These are phyloP conservation scores for Ceraceosorus guamensis DNA, from an alignment of 1,284 basidiomycete genomes.

Conservation along the genomic window DNA sequence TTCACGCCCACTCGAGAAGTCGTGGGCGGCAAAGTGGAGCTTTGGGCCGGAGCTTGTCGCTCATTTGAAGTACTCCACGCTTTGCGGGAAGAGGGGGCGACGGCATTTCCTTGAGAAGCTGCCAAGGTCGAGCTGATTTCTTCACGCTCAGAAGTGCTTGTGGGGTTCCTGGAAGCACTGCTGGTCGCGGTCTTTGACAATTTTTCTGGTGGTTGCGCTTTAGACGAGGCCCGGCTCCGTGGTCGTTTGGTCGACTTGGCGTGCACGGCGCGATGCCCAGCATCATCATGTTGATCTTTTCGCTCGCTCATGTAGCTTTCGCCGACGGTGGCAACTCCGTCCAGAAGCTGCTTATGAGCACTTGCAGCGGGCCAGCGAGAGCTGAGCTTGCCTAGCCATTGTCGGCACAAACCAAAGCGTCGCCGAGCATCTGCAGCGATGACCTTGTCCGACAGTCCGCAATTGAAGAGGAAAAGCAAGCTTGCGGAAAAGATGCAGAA, in stretches of 20 bases:
- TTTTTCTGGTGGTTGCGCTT: conserved; percentile 4
- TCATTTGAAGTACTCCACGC: too few species aligned
- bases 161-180: background rate
- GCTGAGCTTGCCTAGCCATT: conserved; percentile 33
- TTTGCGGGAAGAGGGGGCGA: too few species aligned
- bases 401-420: conserved; percentile 28
- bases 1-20: too few species aligned
- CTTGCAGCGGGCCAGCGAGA: conserved; percentile 38
- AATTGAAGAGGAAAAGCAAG: conserved; percentile 39
- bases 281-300: conserved; percentile 9
- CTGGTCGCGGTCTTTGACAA: background rate
- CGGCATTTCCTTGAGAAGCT: too few species aligned
- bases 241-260: background rate
- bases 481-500: conserved; percentile 41
- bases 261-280: conserved; percentile 5
- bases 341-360: conserved; percentile 34
- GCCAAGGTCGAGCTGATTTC: background rate
- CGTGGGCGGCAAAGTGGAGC: too few species aligned
- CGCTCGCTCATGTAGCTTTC: conserved; percentile 16
- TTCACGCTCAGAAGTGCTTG: background rate
- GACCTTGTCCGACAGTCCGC: conserved; percentile 21
- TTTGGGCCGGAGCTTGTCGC: too few species aligned
- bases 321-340: conserved; percentile 34
- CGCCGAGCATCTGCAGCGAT: conserved; percentile 21
- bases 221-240: conserved; percentile 5